These are phyloP conservation scores for Cinnamomum chago DNA, from an alignment of 164 flowering plant genomes.

Conservation along the genomic window DNA sequence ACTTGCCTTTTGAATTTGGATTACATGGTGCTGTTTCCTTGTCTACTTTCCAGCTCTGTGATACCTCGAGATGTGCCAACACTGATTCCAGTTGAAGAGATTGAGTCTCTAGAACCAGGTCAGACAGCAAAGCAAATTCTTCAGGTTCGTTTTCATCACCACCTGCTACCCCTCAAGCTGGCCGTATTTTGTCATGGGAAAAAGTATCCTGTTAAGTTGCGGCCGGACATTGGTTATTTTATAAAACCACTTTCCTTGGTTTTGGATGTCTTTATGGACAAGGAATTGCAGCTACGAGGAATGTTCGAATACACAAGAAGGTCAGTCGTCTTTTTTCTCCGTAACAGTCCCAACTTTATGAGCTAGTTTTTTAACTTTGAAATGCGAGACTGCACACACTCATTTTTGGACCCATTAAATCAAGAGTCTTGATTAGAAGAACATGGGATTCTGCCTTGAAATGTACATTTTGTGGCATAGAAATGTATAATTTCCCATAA, in stretches of 20 bases:
- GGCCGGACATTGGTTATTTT: constrained; percentile 93
- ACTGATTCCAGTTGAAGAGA: constrained; percentile 66
- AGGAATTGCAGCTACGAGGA: constrained; percentile 79
- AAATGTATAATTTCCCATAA: no score
- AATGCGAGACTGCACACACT: not conserved
- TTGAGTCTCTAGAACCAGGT: constrained; percentile 59
- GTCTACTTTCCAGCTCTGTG: constrained; percentile 37
- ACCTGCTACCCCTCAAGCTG: constrained; percentile 81
- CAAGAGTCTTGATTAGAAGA: no score
- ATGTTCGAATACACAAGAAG: constrained; percentile 85
- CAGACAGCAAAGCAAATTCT: constrained; percentile 43
- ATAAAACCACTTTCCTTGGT: constrained; percentile 77
- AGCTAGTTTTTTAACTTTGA: not conserved
- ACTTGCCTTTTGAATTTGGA: not conserved
- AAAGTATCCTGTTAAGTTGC: constrained; percentile 63
- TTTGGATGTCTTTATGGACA: constrained; percentile 39
- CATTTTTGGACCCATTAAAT: not conserved
- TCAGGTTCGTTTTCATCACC: constrained; percentile 80
- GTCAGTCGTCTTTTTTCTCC: constrained; percentile 27
- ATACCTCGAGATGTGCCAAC: constrained; percentile 40
- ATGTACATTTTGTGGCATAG: no score
- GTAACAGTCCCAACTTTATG: no score
- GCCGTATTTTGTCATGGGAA: constrained; percentile 50
- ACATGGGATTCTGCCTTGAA: no score
- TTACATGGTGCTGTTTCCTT: not conserved